Evolutionary conservation across 768 basidiomycete genomes (phyloP).

Genomic region (Russula emetica): DNA sequence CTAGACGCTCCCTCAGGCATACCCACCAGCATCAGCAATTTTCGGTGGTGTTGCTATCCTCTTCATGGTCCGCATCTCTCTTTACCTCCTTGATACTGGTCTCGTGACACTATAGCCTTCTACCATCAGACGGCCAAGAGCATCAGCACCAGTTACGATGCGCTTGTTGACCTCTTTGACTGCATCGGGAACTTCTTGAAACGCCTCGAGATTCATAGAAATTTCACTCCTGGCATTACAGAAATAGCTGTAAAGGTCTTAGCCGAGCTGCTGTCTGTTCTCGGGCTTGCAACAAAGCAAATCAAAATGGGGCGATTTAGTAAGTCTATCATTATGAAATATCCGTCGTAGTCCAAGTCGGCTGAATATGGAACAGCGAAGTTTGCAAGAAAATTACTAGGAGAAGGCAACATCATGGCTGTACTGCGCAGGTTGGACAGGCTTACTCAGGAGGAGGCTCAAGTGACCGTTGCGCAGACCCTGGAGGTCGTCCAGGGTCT

Average conservation of each 20-base stretch:
- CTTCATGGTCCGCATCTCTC: background rate
- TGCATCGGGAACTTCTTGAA: slow-evolving; percentile 3
- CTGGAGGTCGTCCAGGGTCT: slow-evolving; percentile 1
- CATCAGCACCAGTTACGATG: background rate
- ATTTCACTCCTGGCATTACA: background rate
- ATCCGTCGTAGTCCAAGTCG: background rate
- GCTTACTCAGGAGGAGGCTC: slow-evolving; percentile 5
- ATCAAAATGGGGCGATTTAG: slow-evolving; percentile 2
- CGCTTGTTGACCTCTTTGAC: slow-evolving; percentile 4
- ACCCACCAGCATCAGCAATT: background rate
- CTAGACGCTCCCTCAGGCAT: background rate
- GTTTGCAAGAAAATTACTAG: slow-evolving; percentile 3
- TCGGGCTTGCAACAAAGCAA: slow-evolving; percentile 4
- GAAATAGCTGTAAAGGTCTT: slow-evolving; percentile 1
- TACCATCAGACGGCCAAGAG: background rate
- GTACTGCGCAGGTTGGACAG: slow-evolving; percentile 10
- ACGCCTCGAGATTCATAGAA: slow-evolving; percentile 2
- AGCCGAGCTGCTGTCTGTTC: background rate
- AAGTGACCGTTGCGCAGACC: background rate
- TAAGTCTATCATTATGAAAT: background rate
- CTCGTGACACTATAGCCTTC: background rate
- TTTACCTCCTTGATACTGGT: background rate
- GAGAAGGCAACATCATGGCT: background rate
- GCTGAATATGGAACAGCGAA: slow-evolving; percentile 1
- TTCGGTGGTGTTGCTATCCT: background rate